Evolutionary conservation across 257 asterid species (phyloP).

Genomic region (Plantago elongata): DNA sequence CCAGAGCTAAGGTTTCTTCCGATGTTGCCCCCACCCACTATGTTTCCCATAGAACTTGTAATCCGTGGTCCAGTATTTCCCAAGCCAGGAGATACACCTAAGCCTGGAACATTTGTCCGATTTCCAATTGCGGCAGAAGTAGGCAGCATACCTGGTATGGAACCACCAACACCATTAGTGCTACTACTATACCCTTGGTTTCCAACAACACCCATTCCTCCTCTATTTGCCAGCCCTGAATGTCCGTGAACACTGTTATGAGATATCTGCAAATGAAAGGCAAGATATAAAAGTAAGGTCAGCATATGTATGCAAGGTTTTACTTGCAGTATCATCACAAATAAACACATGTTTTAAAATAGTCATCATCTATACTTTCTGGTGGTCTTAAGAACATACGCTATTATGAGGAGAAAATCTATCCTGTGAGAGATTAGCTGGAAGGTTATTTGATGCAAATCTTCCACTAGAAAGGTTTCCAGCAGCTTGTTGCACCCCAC

Average conservation of each 20-base stretch:
- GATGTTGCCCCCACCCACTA: constrained; percentile 81
- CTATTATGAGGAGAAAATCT: constrained; percentile 18
- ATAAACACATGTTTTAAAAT: constrained; percentile 14
- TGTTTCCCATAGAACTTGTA: constrained; percentile 75
- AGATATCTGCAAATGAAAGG: constrained; percentile 61
- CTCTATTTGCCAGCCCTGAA: constrained; percentile 80
- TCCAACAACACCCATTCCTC: constrained; percentile 79
- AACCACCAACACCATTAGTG: constrained; percentile 80
- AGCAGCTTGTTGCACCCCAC: constrained; percentile 84
- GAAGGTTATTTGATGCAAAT: constrained; percentile 81
- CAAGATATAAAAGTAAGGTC: not conserved
- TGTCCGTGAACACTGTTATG: constrained; percentile 80
- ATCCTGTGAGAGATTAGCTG: constrained; percentile 88
- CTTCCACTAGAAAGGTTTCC: constrained; percentile 80
- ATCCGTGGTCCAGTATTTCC: constrained; percentile 84
- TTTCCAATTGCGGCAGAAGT: constrained; percentile 82
- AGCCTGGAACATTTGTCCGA: constrained; percentile 69
- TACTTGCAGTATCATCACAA: constrained; percentile 17
- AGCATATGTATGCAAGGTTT: too few relatives aligned
- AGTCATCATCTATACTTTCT: constrained; percentile 4
- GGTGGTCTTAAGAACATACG: constrained; percentile 8
- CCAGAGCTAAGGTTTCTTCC: constrained; percentile 89
- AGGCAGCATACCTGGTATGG: constrained; percentile 88
- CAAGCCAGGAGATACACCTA: constrained; percentile 69
- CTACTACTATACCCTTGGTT: constrained; percentile 72